Evolutionary conservation across 169 alveolate genomes (phyloP), one percentile per base, ranked within the genome.

Genomic region (Plasmodium inui): DNA sequence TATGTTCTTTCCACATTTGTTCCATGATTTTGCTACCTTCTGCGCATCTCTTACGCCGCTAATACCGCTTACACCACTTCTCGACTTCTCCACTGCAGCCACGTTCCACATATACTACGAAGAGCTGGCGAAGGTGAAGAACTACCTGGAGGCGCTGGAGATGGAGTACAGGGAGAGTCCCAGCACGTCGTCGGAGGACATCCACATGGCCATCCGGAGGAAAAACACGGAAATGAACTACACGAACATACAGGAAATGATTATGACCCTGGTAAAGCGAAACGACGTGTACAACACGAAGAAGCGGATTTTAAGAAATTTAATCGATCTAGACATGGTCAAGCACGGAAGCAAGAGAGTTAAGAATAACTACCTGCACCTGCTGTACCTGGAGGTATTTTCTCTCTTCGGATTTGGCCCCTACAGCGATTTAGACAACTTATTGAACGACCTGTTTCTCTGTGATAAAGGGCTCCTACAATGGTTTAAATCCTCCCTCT

Each of bases 391-490:
- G 41, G 95, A 91, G 76, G 12, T 91, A 72, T 82, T 22, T 39
- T 80, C 92, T 19, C 53, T 91, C 34, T 82, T 91, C 41, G 76
- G 61, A 10, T 81, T 46, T 91, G 95, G 92, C 1, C 61, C 74
- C n/a, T 82, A 91, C 57, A 44, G 46, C 41, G 61, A 91, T 72
- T 26, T 82, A 28, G 67, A 91, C 41, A 82, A 80, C 57, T 53
- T 91, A 71, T n/a, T 91, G 39, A 72, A 81, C 2, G 95, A 82
- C 17, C 83, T 91, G 7, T 91, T 91, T 44, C 55, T 91, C 3
- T 71, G 22, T 41, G 81, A 91, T 91, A 91, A 91, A 71, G 61
- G 67, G 0, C 53, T 91, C 26, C 74, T 91, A 46, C 50, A 70
- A 71, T 91, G 84, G 84, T 91, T 81, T 19, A 46, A 53, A 6